These are phyloP conservation scores for Aspergillus candidus DNA, from an alignment of 2,329 filamentous ascomycete species.

Conservation along the genomic window DNA sequence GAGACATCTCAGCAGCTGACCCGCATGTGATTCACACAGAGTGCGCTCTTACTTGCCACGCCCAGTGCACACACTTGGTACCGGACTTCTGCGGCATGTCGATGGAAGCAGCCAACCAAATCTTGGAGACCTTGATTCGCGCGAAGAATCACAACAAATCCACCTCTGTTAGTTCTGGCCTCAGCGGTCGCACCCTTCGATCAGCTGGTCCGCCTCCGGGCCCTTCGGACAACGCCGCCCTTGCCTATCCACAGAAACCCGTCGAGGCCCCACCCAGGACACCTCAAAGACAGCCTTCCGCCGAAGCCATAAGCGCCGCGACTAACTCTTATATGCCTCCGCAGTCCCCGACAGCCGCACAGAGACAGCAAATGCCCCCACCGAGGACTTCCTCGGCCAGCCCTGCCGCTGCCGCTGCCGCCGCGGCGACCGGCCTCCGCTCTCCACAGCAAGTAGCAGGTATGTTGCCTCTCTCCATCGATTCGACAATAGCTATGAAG, in stretches of 20 bases:
- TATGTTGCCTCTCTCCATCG: slow-evolving; percentile 25
- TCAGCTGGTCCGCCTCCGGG: slow-evolving; percentile 43
- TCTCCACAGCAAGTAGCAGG: slow-evolving; percentile 38
- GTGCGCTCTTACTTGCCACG: slow-evolving; percentile 86
- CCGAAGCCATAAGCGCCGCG: slow-evolving; percentile 39
- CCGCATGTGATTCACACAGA: slow-evolving; percentile 47
- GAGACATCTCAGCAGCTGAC: not conserved
- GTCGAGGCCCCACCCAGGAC: slow-evolving; percentile 32
- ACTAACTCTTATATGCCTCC: slow-evolving; percentile 38
- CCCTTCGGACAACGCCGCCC: slow-evolving; percentile 32
- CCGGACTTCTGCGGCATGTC: slow-evolving; percentile 99
- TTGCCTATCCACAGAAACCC: slow-evolving; percentile 32
- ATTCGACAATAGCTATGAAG: slow-evolving; percentile 23
- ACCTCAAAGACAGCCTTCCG: slow-evolving; percentile 32
- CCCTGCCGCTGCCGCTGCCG: slow-evolving; percentile 44
- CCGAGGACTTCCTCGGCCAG: slow-evolving; percentile 45
- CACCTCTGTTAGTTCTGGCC: slow-evolving; percentile 44
- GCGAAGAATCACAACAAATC: slow-evolving; percentile 66
- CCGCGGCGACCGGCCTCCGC: slow-evolving; percentile 43
- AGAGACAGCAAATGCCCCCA: slow-evolving; percentile 42
- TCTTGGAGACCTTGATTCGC: slow-evolving; percentile 76
- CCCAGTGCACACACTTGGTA: slow-evolving; percentile 86
- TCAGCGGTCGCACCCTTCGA: slow-evolving; percentile 64
- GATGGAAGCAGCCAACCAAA: slow-evolving; percentile 93
- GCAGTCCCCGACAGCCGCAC: slow-evolving; percentile 40